Base-by-base conservation (phyloP, 768 basidiomycete genomes). In the Rhizopogon rudus region DNA sequence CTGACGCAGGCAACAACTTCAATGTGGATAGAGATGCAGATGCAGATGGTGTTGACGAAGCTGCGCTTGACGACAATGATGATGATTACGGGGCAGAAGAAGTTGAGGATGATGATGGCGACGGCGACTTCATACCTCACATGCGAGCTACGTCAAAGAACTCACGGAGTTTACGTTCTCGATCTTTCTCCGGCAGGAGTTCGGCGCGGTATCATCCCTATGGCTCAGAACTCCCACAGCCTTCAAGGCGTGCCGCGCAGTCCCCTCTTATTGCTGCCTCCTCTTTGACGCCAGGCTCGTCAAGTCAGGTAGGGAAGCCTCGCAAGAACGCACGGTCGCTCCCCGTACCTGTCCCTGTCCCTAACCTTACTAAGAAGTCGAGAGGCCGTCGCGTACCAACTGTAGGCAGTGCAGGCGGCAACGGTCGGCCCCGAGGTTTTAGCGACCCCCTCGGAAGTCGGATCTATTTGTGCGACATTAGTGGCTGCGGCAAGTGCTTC, bases 401-500 rank as follows among this genome's bases (percentile, higher is more conserved):
- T 16, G 70, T 81, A 53, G 65, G 65, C 41, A 67, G 68, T 14
- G 52, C 77, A 46, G 60, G 39, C 45, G 51, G 41, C 61, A 49
- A 39, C 7, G 60, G 60, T 22, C 66, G 70, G 33, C 25, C 39
- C 48, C 50, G 40, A 31, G 43, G 55, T 59, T 70, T 68, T 62
- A 73, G 68, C 59, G 74, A 68, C 69, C 71, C 63, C 65, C 66
- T 69, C 61, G 71, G 66, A 61, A 75, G 66, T 64, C 76, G 83
- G 57, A 76, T 81, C 61, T 91, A 91, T 67, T 74, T 81, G 46
- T 94, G 92, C 75, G 80, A 81, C 56, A 91, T 93, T 28, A 79
- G 81, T 14, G 91, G 85, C 5, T 95, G 93, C 68, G 88, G 87
- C 42, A 93, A 93, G 72, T 88, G 86, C 62, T 95, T 96, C 70